Evolutionary conservation across 331 rosid species (phyloP).

Genomic region (Acacia pycnantha): DNA sequence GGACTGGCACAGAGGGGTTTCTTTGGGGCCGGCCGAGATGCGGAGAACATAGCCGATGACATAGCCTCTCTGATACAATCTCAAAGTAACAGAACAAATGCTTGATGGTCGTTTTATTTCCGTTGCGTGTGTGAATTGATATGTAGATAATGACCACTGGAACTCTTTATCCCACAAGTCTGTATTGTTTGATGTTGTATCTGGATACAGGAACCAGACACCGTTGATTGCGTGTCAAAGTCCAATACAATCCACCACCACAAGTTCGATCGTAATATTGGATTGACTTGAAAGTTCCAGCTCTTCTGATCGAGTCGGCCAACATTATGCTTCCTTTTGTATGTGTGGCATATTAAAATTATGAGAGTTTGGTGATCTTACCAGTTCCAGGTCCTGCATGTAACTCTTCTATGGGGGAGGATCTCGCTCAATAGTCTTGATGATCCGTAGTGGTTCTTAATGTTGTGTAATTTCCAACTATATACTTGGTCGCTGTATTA

Average conservation of each 20-base stretch:
- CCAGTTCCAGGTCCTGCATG: no score
- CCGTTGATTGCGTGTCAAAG: neutral
- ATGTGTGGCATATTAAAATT: no score
- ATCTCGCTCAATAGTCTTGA: no score
- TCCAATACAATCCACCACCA: neutral
- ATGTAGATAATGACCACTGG: neutral
- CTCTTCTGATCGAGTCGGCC: neutral
- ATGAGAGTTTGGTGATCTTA: no score
- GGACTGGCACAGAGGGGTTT: slow-evolving; percentile 58
- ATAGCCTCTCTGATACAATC: slow-evolving; percentile 21
- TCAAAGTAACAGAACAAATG: neutral
- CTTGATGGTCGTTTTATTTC: neutral
- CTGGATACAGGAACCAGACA: neutral
- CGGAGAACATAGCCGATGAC: slow-evolving; percentile 50
- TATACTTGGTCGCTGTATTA: no score
- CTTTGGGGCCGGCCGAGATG: slow-evolving; percentile 38
- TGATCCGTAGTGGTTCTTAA: no score
- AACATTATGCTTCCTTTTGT: neutral
- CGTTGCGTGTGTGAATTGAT: neutral
- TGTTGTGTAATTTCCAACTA: no score
- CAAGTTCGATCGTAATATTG: neutral
- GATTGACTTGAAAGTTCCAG: neutral
- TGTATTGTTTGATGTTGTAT: neutral
- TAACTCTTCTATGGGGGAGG: no score
- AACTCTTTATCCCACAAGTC: neutral